Conservation (phyloP, 2,329 filamentous ascomycete genomes). For the Ceratocystis eucalypticola region DNA sequence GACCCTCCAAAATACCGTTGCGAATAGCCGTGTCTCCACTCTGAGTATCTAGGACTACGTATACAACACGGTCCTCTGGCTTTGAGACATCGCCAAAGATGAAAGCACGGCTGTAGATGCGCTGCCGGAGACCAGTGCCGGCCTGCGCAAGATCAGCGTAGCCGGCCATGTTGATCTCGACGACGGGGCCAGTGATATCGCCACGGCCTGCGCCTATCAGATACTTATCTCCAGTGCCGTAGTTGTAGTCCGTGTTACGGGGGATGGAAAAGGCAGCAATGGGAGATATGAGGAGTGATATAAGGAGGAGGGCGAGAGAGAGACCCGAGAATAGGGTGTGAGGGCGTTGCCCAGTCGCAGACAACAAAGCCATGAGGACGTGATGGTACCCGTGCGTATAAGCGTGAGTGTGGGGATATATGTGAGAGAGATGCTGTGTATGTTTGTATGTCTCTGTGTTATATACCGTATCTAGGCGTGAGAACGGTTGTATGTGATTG, state of each 20-base stretch:
- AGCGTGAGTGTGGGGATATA: neutral
- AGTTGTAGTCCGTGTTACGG: neutral
- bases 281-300: neutral
- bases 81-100: conserved; percentile 59
- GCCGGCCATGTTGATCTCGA: conserved; percentile 81
- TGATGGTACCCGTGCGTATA: too few species aligned
- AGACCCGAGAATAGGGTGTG: neutral
- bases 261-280: neutral
- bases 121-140: conserved; percentile 72
- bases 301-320: conserved; percentile 1
- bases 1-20: conserved; percentile 63
- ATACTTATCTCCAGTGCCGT: conserved; percentile 25
- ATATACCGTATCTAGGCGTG: neutral
- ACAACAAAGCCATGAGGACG: neutral
- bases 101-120: conserved; percentile 75
- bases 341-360: neutral
- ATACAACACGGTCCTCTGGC: conserved; percentile 61
- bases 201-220: conserved; percentile 40
- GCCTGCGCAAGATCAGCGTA: conserved; percentile 68
- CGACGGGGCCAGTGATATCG: conserved; percentile 55
- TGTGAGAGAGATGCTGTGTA: too few species aligned
- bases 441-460: neutral
- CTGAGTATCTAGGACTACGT: conserved; percentile 74
- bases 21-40: conserved; percentile 78
- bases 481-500: neutral